Conservation (phyloP, 352 stramenopile genomes). For the Nothophytophthora sp. region DNA sequence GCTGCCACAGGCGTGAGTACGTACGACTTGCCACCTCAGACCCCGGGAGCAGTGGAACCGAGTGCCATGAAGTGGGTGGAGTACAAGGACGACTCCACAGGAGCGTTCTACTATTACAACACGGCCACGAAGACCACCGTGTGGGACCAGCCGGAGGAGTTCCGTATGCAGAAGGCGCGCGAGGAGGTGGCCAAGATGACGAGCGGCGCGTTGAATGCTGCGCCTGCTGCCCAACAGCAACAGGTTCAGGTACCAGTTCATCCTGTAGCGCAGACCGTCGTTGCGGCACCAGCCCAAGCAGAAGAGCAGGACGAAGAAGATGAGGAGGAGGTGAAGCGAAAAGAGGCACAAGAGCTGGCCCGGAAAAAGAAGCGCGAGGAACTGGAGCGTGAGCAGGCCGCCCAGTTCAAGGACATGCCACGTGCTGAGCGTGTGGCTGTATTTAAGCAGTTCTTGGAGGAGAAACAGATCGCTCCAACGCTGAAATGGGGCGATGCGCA, state of each 20-base stretch:
- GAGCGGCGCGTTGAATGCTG: conserved; percentile 20
- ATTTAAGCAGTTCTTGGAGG: conserved; percentile 77
- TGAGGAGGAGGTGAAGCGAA: conserved; percentile 24
- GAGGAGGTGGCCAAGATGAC: conserved; percentile 75
- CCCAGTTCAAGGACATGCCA: conserved; percentile 50
- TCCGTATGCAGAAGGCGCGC: conserved; percentile 70
- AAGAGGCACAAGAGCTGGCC: conserved; percentile 21
- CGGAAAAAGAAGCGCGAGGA: conserved; percentile 46
- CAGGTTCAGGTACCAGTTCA: conserved; percentile 12
- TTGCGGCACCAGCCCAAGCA: too few relatives aligned
- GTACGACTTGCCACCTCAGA: conserved; percentile 45
- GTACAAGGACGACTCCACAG: conserved; percentile 75
- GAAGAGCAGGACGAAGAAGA: conserved; percentile 35
- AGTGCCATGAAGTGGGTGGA: conserved; percentile 55
- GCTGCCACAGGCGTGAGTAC: conserved; percentile 56
- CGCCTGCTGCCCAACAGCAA: conserved; percentile 7
- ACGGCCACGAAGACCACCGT: conserved; percentile 68
- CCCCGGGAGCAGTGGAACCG: background rate
- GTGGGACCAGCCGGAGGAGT: conserved; percentile 83
- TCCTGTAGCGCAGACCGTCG: too few relatives aligned
- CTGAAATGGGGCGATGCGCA: conserved; percentile 80
- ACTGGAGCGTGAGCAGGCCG: conserved; percentile 39
- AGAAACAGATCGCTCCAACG: conserved; percentile 64
- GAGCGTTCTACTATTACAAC: conserved; percentile 84
- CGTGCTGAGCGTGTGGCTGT: conserved; percentile 47